phyloP scores from a whole-genome alignment of 306 rosid genomes.

The Vigna unguiculata region DNA sequence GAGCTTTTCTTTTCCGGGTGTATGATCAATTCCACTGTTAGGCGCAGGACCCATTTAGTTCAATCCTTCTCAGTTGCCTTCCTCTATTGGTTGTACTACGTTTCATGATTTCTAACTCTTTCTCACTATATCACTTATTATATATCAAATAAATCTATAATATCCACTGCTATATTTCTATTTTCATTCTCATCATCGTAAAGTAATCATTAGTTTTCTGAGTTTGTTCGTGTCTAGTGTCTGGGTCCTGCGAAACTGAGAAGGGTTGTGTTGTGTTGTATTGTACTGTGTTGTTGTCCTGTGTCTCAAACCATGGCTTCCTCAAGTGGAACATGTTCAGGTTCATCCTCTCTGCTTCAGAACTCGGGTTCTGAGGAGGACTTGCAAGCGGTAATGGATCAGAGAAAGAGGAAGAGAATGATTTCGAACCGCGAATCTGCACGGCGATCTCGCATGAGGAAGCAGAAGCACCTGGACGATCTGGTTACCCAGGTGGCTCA shows the following conservation, averaged over 20 bases:
- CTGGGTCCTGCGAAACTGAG: slow-evolving; percentile 59
- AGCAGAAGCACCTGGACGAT: slow-evolving; percentile 93
- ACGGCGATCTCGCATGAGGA: slow-evolving; percentile 86
- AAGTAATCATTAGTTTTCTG: slow-evolving; percentile 13
- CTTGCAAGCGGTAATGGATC: slow-evolving; percentile 66
- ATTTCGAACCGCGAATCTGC: slow-evolving; percentile 94
- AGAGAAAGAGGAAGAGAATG: slow-evolving; percentile 94
- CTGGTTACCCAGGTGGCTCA: slow-evolving; percentile 67
- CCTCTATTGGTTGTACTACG: slow-evolving; percentile 92
- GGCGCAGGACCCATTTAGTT: slow-evolving; percentile 96
- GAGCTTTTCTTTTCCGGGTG: slow-evolving; percentile 78
- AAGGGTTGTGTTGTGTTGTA: not conserved
- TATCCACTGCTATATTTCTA: slow-evolving; percentile 4
- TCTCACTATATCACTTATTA: not conserved
- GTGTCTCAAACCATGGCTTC: slow-evolving; percentile 66
- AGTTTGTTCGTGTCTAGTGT: slow-evolving; percentile 31
- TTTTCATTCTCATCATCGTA: not conserved
- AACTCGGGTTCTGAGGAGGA: slow-evolving; percentile 83
- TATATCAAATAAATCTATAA: not conserved
- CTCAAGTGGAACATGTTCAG: slow-evolving; percentile 82
- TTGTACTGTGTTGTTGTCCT: too few relatives aligned
- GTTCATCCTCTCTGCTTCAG: slow-evolving; percentile 60
- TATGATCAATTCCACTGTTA: slow-evolving; percentile 85
- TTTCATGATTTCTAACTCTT: slow-evolving; percentile 67
- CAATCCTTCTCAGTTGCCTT: slow-evolving; percentile 98